A percentile compares a stretch with the other conserved stretches of the same genome.
These are phyloP conservation scores for Canna indica DNA, from an alignment of 176 grass and related monocot genomes.

Conservation along the genomic window DNA sequence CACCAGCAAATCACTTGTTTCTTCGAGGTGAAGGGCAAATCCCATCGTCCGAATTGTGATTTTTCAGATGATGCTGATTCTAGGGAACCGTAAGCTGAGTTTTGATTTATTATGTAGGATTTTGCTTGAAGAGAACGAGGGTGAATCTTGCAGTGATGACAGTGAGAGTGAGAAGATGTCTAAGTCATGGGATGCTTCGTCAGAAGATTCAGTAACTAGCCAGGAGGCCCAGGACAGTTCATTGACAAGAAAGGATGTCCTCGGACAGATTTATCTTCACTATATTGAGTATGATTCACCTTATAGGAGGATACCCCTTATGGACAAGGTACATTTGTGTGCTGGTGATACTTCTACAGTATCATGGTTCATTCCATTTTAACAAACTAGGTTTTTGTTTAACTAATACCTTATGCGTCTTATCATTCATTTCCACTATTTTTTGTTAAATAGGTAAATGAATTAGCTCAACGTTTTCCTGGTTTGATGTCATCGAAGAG, in stretches of 20 bases:
- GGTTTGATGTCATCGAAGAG: slow-evolving; percentile 36
- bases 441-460: slow-evolving; percentile 34
- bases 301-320: slow-evolving; percentile 43
- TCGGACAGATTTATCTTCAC: slow-evolving; percentile 36
- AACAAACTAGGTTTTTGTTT: neutral
- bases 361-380: neutral
- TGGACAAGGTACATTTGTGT: slow-evolving; percentile 32
- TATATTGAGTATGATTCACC: slow-evolving; percentile 44
- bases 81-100: neutral
- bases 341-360: neutral
- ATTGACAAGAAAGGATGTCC: neutral
- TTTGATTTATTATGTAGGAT: neutral
- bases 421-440: neutral
- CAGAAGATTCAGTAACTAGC: neutral
- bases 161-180: slow-evolving; percentile 9
- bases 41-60: neutral
- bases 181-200: neutral
- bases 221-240: slow-evolving; percentile 6
- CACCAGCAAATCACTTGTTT: slow-evolving; percentile 16
- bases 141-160: neutral
- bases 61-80: neutral
- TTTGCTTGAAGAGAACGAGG: neutral
- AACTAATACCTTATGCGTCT: neutral
- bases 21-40: slow-evolving; percentile 20
- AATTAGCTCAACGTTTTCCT: slow-evolving; percentile 26